Conservation (phyloP, 2,329 filamentous ascomycete species). For the Aspergillus pseudonomiae region DNA sequence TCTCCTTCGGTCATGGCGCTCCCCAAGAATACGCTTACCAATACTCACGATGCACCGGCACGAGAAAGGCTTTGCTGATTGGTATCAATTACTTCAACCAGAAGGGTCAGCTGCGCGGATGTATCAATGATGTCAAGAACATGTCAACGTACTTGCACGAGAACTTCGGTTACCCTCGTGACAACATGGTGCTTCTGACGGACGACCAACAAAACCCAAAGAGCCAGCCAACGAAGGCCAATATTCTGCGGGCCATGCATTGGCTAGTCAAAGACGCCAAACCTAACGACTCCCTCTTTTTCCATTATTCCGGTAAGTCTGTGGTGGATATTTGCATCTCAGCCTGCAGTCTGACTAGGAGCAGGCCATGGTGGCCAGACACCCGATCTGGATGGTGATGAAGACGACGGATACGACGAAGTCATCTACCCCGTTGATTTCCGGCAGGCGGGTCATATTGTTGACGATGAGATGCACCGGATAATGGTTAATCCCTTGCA, state of each 20-base stretch:
- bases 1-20: constrained; percentile 78
- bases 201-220: constrained; percentile 97
- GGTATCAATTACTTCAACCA: constrained; percentile 98
- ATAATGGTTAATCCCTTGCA: constrained; percentile 76
- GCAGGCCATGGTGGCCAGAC: constrained; percentile 76
- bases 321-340: neutral
- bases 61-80: constrained; percentile 84
- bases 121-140: constrained; percentile 97
- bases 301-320: constrained; percentile 85
- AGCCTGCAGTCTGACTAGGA: neutral
- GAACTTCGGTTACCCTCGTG: constrained; percentile 87
- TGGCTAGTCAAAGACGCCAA: constrained; percentile 94
- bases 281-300: constrained; percentile 93
- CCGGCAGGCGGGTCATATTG: constrained; percentile 69
- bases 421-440: constrained; percentile 80
- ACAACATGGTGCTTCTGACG: constrained; percentile 96
- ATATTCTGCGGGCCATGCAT: constrained; percentile 94
- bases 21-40: constrained; percentile 81
- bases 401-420: constrained; percentile 77
- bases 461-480: constrained; percentile 77
- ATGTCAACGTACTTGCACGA: constrained; percentile 90
- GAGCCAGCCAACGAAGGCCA: constrained; percentile 94
- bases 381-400: constrained; percentile 72
- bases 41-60: constrained; percentile 88
- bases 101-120: constrained; percentile 84